Conservation (phyloP, 2,329 filamentous ascomycete genomes). For the Tolypocladium pustulatum region DNA sequence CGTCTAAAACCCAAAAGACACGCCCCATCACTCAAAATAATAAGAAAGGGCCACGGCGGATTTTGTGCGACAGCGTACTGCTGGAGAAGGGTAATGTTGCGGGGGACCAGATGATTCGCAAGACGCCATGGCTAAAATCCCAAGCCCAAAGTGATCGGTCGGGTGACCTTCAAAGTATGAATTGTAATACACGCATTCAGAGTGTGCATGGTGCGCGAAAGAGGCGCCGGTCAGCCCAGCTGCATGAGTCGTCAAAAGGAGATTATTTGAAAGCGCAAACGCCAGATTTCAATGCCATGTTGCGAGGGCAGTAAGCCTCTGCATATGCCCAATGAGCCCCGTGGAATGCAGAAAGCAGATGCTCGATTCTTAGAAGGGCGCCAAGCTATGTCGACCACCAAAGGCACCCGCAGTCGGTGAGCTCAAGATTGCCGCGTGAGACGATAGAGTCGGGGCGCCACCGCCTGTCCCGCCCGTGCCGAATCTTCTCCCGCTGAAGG, state of each 20-base stretch:
- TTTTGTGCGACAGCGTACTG: background rate
- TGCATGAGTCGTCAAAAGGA: background rate
- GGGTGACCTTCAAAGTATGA: background rate
- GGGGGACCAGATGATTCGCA: background rate
- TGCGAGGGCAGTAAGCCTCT: background rate
- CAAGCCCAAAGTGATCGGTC: background rate
- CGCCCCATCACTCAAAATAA: background rate
- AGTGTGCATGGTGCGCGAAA: background rate
- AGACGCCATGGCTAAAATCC: background rate
- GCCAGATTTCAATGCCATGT: background rate
- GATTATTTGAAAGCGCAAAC: background rate
- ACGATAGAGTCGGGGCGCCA: background rate
- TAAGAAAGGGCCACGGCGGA: background rate
- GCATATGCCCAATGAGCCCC: background rate
- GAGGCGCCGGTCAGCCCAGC: background rate
- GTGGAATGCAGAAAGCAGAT: background rate
- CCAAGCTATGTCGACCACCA: constrained; percentile 36
- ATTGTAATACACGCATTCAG: background rate
- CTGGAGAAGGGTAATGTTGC: background rate
- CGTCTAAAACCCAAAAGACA: background rate
- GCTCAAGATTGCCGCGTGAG: constrained; percentile 16
- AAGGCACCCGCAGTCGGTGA: constrained; percentile 42
- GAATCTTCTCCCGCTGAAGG: constrained; percentile 1
- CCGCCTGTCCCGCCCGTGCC: background rate
- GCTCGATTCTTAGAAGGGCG: background rate